Evolutionary conservation across 2,329 filamentous ascomycete species (phyloP).

Genomic region (Aspergillus sp.): DNA sequence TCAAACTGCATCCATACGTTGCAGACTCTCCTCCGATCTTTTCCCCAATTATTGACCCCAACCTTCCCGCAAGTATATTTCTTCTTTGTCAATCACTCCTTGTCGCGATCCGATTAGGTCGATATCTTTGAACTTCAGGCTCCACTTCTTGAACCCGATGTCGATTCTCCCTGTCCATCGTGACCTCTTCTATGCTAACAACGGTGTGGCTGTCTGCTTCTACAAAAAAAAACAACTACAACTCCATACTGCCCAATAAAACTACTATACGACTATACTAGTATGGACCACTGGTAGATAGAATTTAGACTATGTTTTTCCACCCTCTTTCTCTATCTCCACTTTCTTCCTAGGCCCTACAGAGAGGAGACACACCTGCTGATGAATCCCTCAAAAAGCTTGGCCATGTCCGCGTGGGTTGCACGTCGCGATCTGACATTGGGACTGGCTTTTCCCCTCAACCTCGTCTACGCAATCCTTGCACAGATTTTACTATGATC

Average conservation of each 20-base stretch:
- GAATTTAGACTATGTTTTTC: neutral
- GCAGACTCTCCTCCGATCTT: neutral
- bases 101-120: neutral
- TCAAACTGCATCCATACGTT: neutral
- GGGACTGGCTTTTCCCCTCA: neutral
- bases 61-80: neutral
- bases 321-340: slow-evolving; percentile 10
- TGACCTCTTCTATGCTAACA: neutral
- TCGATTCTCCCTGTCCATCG: neutral
- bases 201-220: neutral
- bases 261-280: neutral
- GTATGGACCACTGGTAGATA: neutral
- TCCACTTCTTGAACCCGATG: neutral
- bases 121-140: neutral
- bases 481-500: neutral
- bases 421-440: slow-evolving; percentile 1
- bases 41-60: neutral
- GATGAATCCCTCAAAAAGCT: slow-evolving; percentile 20
- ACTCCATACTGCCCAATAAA: neutral
- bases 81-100: neutral
- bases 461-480: slow-evolving; percentile 13
- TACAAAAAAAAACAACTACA: too few species aligned
- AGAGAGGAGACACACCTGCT: slow-evolving; percentile 13
- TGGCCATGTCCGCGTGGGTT: slow-evolving; percentile 18
- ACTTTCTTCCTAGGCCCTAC: slow-evolving; percentile 3